These are phyloP conservation scores for Ustilago lituana DNA, from an alignment of 1,284 basidiomycete genomes.

Conservation along the genomic window DNA sequence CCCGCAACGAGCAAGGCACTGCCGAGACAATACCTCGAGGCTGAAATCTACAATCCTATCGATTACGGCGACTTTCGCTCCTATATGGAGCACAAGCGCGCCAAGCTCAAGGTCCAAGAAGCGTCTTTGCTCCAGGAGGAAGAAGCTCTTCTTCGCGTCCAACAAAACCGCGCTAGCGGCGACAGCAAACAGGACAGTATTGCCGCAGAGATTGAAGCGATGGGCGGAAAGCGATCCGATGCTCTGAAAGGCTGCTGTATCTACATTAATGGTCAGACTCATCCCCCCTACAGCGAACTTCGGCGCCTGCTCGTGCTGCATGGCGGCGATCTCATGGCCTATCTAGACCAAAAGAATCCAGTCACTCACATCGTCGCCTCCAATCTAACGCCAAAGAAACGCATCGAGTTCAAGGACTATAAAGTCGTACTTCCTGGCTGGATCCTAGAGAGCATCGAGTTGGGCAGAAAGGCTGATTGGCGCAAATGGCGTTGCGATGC, in stretches of 20 bases:
- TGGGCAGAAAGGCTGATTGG: slow-evolving; percentile 80
- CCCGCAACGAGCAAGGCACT: slow-evolving; percentile 1
- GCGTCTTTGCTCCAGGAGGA: slow-evolving; percentile 48
- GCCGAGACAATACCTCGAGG: slow-evolving; percentile 27
- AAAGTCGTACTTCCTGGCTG: slow-evolving; percentile 88
- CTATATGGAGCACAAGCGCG: slow-evolving; percentile 88
- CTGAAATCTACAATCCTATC: slow-evolving; percentile 75
- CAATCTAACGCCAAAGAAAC: slow-evolving; percentile 86
- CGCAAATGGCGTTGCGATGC: slow-evolving; percentile 63
- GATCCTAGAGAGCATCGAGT: slow-evolving; percentile 79
- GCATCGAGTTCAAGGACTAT: slow-evolving; percentile 85
- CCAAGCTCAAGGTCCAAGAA: slow-evolving; percentile 72
- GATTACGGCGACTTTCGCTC: slow-evolving; percentile 84
- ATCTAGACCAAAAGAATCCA: slow-evolving; percentile 77
- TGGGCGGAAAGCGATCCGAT: slow-evolving; percentile 23
- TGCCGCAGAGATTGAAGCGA: slow-evolving; percentile 20
- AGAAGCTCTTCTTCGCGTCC: slow-evolving; percentile 22
- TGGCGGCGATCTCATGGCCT: slow-evolving; percentile 84
- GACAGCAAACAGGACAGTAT: slow-evolving; percentile 2
- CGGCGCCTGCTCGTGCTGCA: slow-evolving; percentile 81
- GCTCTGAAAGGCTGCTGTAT: slow-evolving; percentile 58
- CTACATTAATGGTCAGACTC: slow-evolving; percentile 87
- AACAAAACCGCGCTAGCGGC: not conserved
- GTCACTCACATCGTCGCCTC: slow-evolving; percentile 86
- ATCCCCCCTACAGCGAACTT: slow-evolving; percentile 85